Percentiles rank a stretch among this genome's conserved stretches.
Conservation (phyloP, 805 yeast genomes). For the Wickerhamomyces hampshirensis region DNA sequence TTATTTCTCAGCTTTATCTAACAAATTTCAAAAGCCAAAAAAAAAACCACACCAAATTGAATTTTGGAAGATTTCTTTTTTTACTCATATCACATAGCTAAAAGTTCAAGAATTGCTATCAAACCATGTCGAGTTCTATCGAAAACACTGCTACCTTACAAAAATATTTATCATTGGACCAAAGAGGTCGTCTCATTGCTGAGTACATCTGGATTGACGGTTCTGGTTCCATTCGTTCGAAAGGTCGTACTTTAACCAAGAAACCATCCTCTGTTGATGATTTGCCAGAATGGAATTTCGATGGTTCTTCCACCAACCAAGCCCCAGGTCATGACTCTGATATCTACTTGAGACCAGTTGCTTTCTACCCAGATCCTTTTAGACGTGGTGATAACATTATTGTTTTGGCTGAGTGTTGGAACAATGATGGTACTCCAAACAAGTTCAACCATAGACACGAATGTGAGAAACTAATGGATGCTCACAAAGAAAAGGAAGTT, state of each 20-base stretch:
- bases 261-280: slow-evolving; percentile 71
- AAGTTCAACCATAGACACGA: slow-evolving; percentile 97
- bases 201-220: slow-evolving; percentile 99
- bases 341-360: slow-evolving; percentile 91
- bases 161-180: slow-evolving; percentile 80
- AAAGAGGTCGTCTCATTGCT: slow-evolving; percentile 83
- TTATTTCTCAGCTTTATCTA: too few relatives aligned
- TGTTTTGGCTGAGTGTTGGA: slow-evolving; percentile 95
- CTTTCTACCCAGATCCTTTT: slow-evolving; percentile 94
- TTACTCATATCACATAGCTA: too few relatives aligned
- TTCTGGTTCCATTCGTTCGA: slow-evolving; percentile 84
- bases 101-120: not conserved
- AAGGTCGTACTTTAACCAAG: slow-evolving; percentile 80
- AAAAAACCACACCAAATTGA: too few relatives aligned
- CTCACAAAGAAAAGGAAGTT: slow-evolving; percentile 75
- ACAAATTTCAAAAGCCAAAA: too few relatives aligned
- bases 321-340: slow-evolving; percentile 98
- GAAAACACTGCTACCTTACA: slow-evolving; percentile 74
- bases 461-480: slow-evolving; percentile 90
- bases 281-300: slow-evolving; percentile 98
- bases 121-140: slow-evolving; percentile 37
- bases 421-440: slow-evolving; percentile 99
- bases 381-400: slow-evolving; percentile 96
- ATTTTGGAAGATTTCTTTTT: too few relatives aligned
- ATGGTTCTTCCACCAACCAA: slow-evolving; percentile 97